phyloP scores from a whole-genome alignment of 371 early-diverging fungal genomes.

The Mortierella sp. region DNA sequence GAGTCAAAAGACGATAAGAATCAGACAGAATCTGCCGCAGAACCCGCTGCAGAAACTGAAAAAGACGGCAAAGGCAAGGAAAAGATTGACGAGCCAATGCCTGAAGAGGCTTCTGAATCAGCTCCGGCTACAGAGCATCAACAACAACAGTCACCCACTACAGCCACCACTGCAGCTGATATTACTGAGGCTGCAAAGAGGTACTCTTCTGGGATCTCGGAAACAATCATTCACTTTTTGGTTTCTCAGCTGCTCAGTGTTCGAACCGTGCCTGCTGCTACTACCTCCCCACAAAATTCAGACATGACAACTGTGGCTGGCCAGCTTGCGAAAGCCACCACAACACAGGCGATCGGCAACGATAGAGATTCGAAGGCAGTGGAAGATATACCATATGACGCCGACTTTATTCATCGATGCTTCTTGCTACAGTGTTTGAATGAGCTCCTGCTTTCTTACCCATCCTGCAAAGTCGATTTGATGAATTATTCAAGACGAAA shows the following conservation, averaged over 20 bases:
- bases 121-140: background rate
- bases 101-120: slow-evolving; percentile 13
- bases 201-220: slow-evolving; percentile 60
- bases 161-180: slow-evolving; percentile 9
- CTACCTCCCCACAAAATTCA: background rate
- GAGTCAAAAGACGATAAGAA: slow-evolving; percentile 23
- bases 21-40: slow-evolving; percentile 19
- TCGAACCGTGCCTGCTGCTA: background rate
- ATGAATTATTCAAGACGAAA: slow-evolving; percentile 72
- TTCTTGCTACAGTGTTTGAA: slow-evolving; percentile 89
- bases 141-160: background rate
- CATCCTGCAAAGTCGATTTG: slow-evolving; percentile 83
- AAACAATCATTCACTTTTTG: slow-evolving; percentile 60
- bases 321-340: background rate
- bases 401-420: slow-evolving; percentile 76
- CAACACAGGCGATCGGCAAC: background rate
- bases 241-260: slow-evolving; percentile 59
- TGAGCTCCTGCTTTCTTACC: slow-evolving; percentile 88
- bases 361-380: slow-evolving; percentile 29
- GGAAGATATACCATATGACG: slow-evolving; percentile 25
- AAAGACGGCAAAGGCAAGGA: slow-evolving; percentile 23
- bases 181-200: slow-evolving; percentile 45
- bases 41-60: slow-evolving; percentile 1
- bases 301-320: slow-evolving; percentile 11
- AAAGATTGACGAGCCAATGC: slow-evolving; percentile 20